Evolutionary conservation across 768 basidiomycete genomes (phyloP), one percentile per base, ranked within the genome.

Genomic region (Hortiboletus flavorubellus): DNA sequence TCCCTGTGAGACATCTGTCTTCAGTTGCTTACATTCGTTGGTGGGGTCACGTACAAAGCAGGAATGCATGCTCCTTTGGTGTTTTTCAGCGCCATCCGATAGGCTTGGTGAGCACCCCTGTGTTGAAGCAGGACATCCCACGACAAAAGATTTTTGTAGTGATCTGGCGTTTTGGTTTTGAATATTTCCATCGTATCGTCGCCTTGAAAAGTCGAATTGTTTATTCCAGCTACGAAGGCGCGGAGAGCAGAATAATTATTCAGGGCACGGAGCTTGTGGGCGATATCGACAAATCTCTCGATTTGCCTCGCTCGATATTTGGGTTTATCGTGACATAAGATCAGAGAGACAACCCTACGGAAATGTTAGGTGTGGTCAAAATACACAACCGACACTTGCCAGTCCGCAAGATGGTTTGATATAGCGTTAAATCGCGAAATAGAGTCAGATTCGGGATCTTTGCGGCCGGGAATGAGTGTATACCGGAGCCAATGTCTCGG

Each of bases 191-290:
- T 83, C 0, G 91, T 87, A 61, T 83, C 82, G 61, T 88, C 86
- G 8, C 89, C 89, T 46, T 86, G 79, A 59, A 88, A 85, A 0
- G 88, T 87, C 5, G 93, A 84, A 58, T 83, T 85, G 64, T 91
- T 89, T 72, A 98, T 90, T 5, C 94, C 96, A 30, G 93, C 91
- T n/a, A 98, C 86, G 61, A 98, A 85, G 10, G 94, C 93, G 43
- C 93, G 92, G 51, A 97, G 73, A 1, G 89, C 91, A 34, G 93
- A 93, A 69, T 97, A 98, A 68, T 99, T 98, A 72, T 96, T 93
- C 44, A 91, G 68, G 12, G 80, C 78, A 33, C 96, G 86, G 40
- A 99, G 78, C 51, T 83, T 83, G 54, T 84, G 80, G 1, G 91
- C 92, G 59, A 98, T 83, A 46, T 89, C 85, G 26, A 93, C 85